phyloP scores from a whole-genome alignment of 2,329 filamentous ascomycete species.

The Pseudogymnoascus destructans region DNA sequence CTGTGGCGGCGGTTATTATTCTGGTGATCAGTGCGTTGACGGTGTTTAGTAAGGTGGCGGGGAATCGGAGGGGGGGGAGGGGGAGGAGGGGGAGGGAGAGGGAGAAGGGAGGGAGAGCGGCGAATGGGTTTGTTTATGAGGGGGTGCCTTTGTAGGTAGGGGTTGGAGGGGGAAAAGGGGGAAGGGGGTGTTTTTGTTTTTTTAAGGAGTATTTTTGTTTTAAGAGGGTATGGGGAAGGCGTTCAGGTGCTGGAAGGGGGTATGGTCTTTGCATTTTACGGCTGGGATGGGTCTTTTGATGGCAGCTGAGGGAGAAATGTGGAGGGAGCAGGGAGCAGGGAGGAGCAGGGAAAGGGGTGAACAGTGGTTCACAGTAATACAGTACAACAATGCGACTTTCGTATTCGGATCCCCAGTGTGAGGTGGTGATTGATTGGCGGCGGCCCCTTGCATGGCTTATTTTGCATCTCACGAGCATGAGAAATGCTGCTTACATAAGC shows the following conservation, averaged over 20 bases:
- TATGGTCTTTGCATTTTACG: neutral
- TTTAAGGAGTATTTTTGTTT: neutral
- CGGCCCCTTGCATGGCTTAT: neutral
- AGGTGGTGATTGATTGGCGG: neutral
- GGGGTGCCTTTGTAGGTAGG: conserved; percentile 39
- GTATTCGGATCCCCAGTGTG: neutral
- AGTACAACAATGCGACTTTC: neutral
- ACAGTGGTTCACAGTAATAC: neutral
- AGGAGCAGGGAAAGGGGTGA: no score
- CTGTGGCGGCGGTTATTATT: conserved; percentile 49
- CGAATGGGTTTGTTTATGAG: conserved; percentile 52
- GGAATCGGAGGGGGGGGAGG: conserved; percentile 42
- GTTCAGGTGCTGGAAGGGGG: neutral
- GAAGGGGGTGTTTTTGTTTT: neutral
- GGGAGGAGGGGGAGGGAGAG: conserved; percentile 36
- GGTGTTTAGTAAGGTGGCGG: conserved; percentile 50
- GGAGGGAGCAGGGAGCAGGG: neutral
- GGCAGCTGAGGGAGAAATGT: neutral
- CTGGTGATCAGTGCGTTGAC: conserved; percentile 47
- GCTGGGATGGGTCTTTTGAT: neutral
- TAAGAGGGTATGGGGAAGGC: neutral
- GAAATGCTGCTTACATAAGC: neutral
- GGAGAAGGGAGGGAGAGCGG: conserved; percentile 26
- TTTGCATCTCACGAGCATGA: neutral
- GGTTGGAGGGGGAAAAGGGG: neutral